Evolutionary conservation across 495 filamentous ascomycete species (phyloP).

Genomic region (Hapsidospora chrysogenum): DNA sequence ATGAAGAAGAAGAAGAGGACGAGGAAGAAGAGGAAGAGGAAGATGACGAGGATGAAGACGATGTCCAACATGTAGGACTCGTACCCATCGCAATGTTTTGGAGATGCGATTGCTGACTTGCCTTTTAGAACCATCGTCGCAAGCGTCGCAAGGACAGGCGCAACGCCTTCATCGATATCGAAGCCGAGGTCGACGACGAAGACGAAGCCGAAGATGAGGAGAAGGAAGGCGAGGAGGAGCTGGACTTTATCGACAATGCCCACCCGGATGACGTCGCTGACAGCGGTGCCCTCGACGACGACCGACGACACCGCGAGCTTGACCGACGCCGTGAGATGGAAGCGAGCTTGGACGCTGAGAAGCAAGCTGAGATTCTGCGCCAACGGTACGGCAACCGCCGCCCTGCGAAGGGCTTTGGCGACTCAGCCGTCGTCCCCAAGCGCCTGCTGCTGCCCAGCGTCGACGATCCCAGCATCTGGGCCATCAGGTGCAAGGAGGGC

Average conservation of each 20-base stretch:
- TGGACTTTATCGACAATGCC: conserved; percentile 73
- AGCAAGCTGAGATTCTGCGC: conserved; percentile 70
- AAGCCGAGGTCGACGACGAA: conserved; percentile 92
- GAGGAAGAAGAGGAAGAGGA: conserved; percentile 37
- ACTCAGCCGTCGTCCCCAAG: conserved; percentile 62
- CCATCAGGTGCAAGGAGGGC: conserved; percentile 77
- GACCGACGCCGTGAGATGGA: conserved; percentile 79
- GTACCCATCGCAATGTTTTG: background rate
- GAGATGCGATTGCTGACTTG: conserved; percentile 4
- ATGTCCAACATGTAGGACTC: conserved; percentile 17
- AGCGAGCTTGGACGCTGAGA: conserved; percentile 78
- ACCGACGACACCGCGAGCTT: conserved; percentile 83
- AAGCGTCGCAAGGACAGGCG: conserved; percentile 61
- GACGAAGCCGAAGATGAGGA: conserved; percentile 79
- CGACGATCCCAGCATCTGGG: conserved; percentile 93
- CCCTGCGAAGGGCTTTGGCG: conserved; percentile 27
- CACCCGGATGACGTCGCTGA: conserved; percentile 83
- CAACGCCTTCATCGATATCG: conserved; percentile 81
- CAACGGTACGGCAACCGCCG: conserved; percentile 59
- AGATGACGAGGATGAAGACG: conserved; percentile 19
- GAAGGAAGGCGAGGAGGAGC: conserved; percentile 70
- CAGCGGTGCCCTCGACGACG: conserved; percentile 65
- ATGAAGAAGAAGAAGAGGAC: conserved; percentile 38
- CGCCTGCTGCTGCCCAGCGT: conserved; percentile 82
- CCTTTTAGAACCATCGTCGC: conserved; percentile 46